Base-by-base conservation (phyloP, 345 rosid genomes). In the Lepidium didymum region DNA sequence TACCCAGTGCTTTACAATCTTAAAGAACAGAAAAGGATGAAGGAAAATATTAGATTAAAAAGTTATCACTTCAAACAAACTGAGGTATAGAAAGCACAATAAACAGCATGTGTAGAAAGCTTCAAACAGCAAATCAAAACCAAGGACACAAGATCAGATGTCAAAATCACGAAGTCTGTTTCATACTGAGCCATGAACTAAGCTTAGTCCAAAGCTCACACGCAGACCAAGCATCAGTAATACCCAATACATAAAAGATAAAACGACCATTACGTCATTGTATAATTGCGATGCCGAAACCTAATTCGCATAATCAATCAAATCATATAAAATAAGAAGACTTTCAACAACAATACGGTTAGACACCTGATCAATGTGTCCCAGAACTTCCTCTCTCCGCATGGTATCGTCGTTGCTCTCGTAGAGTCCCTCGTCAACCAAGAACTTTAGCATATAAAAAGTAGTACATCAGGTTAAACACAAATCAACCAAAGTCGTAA, bases 1-100 rank as follows among this genome's bases (percentile, higher is more conserved):
- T 55, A 88, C 96, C 99, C 99, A 94, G 72, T 66, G 83, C 60
- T 83, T 88, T 2, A 83, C 97, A 81, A 87, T 78, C 97, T 91
- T 71, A n/a, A 68, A 42, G 29, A 25, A 18, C 0, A 62, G 31
- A 25, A 44, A 65, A 19, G 10, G 47, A 64, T 4, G 43, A 14
- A 27, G 40, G 4, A 49, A 41, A 21, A 0, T 3, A 51, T 50
- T 0, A 51, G 50, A 73, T 10, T 10, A 31, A 49, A 45, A 21
- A 53, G 23, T 55, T 16, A 25, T 6, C 31, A 12, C 6, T 35
- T 25, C 33, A 55, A 46, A 40, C 9, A 63, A 10, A 12, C 43
- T 27, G 18, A 14, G 12, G 46, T 23, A 7, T 2, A 60, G 27
- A 62, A 29, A 49, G 7, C 49, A 46, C 25, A 56, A 2, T 10